A percentile compares a stretch with the other conserved stretches of the same genome.
Conservation (phyloP, 2,329 filamentous ascomycete species). For the Colletotrichum phormii region DNA sequence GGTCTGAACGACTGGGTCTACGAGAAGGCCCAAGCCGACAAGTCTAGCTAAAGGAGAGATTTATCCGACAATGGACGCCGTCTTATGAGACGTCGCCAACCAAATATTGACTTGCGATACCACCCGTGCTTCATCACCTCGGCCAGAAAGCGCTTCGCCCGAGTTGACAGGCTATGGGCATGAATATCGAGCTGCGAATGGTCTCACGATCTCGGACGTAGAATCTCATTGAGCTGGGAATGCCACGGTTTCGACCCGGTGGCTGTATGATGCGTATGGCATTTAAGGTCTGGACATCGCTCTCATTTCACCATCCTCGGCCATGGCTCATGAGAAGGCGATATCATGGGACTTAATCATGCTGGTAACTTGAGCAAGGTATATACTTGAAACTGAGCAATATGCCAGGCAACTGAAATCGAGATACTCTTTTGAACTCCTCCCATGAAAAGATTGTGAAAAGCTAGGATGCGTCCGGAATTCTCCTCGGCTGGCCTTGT, state of each 20-base stretch:
- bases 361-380: not conserved
- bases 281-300: not conserved
- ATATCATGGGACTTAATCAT: not conserved
- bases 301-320: not conserved
- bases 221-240: not conserved
- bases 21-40: constrained; percentile 78
- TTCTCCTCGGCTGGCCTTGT: not conserved
- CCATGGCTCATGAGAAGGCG: not conserved
- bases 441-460: not conserved
- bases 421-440: not conserved
- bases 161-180: not conserved
- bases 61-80: not conserved
- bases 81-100: not conserved
- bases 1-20: constrained; percentile 98
- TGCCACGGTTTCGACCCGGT: not conserved
- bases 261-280: not conserved
- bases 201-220: not conserved
- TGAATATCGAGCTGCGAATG: not conserved
- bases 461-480: not conserved
- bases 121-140: not conserved
- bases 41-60: constrained; percentile 43
- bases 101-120: not conserved
- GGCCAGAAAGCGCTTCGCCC: constrained; percentile 14
- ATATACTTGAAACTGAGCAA: not conserved
- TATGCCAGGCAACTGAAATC: not conserved